These are phyloP conservation scores for Trichoderma simmonsii DNA, from an alignment of 2,329 filamentous ascomycete species.

Conservation along the genomic window DNA sequence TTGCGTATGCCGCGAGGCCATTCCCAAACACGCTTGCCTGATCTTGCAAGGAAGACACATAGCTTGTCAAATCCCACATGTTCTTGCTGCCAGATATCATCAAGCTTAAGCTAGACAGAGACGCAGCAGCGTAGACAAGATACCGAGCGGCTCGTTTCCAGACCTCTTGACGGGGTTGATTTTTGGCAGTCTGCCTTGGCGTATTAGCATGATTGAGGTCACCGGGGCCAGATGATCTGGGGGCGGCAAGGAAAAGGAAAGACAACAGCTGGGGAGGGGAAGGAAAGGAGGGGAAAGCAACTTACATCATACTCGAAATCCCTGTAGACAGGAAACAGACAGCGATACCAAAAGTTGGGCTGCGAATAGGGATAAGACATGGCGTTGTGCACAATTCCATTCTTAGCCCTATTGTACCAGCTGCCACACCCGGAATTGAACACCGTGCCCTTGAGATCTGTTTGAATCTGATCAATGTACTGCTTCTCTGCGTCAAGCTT, in stretches of 20 bases:
- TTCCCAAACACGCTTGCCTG: neutral
- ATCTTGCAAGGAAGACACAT: neutral
- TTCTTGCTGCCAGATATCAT: neutral
- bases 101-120: conserved; percentile 6
- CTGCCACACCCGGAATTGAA: conserved; percentile 35
- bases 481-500: conserved; percentile 34
- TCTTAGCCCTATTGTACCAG: conserved; percentile 35
- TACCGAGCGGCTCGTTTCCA: neutral
- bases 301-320: conserved; percentile 36
- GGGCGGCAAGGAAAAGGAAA: neutral
- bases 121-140: neutral
- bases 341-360: conserved; percentile 35
- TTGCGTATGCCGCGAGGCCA: neutral
- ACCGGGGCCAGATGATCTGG: neutral
- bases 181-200: neutral
- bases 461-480: conserved; percentile 34
- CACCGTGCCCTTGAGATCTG: conserved; percentile 33
- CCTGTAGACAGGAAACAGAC: conserved; percentile 34
- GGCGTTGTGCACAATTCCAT: conserved; percentile 33
- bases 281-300: neutral
- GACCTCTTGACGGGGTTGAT: neutral
- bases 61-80: neutral
- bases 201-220: neutral
- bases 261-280: neutral
- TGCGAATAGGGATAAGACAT: conserved; percentile 38